phyloP scores from a whole-genome alignment of 1,284 basidiomycete species.

The Melampsora larici-populina region DNA sequence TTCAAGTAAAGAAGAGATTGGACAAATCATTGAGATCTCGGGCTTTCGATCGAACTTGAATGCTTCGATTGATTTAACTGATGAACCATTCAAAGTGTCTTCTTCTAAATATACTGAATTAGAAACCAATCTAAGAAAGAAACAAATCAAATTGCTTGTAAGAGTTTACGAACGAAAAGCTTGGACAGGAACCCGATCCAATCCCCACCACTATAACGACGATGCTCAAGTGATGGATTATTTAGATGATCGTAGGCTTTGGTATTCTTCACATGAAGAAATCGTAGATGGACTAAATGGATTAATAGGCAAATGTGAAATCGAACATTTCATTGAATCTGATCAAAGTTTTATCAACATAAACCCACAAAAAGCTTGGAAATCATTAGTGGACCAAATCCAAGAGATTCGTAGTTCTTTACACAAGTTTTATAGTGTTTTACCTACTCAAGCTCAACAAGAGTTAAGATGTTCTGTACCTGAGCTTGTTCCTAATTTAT shows the following conservation, averaged over 20 bases:
- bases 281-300: constrained; percentile 11
- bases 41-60: constrained; percentile 19
- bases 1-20: constrained; percentile 16
- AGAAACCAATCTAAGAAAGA: too few species aligned
- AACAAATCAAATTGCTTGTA: too few species aligned
- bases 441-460: constrained; percentile 9
- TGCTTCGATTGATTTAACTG: background rate
- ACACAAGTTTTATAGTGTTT: constrained; percentile 19
- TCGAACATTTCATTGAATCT: constrained; percentile 3
- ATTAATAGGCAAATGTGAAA: constrained; percentile 25
- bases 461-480: background rate
- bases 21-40: constrained; percentile 33
- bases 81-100: too few species aligned
- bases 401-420: background rate
- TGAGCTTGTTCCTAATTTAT: background rate
- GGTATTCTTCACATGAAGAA: background rate
- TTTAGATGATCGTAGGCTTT: constrained; percentile 16
- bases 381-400: too few species aligned
- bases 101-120: too few species aligned
- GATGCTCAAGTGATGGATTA: too few species aligned
- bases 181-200: background rate
- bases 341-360: background rate
- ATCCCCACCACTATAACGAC: too few species aligned
- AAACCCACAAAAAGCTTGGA: background rate
- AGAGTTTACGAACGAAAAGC: constrained; percentile 8